phyloP scores from a whole-genome alignment of 2,329 filamentous ascomycete genomes.

The Aureobasidium sp. region DNA sequence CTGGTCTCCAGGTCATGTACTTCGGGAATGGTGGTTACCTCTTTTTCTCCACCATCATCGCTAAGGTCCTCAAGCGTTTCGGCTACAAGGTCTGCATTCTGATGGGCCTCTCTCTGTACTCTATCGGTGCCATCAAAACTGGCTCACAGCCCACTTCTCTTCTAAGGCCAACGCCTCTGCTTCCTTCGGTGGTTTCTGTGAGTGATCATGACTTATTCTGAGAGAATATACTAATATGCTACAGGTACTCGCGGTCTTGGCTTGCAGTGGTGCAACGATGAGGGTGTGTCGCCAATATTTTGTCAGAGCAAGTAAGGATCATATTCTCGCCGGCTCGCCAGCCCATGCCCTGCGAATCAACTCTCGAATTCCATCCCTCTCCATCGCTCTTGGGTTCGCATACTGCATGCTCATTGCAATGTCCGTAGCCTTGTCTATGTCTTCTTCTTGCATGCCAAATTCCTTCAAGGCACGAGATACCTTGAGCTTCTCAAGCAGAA shows the following conservation, averaged over 20 bases:
- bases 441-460: constrained; percentile 52
- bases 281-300: no score
- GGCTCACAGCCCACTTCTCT: constrained; percentile 14
- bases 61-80: constrained; percentile 35
- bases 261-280: no score
- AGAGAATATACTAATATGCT: no score
- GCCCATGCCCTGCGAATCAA: constrained; percentile 53
- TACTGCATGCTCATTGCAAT: constrained; percentile 52
- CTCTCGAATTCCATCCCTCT: constrained; percentile 46
- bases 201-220: no score
- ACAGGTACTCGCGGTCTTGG: no score
- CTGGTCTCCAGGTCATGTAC: constrained; percentile 35
- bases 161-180: constrained; percentile 23
- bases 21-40: constrained; percentile 35
- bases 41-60: constrained; percentile 34
- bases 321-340: constrained; percentile 46
- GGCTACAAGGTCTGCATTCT: constrained; percentile 40
- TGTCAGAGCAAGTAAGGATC: background rate
- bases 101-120: constrained; percentile 31
- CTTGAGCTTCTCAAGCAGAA: constrained; percentile 44
- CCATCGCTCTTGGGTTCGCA: constrained; percentile 50
- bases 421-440: constrained; percentile 52
- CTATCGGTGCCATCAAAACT: constrained; percentile 15
- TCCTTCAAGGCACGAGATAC: constrained; percentile 47
- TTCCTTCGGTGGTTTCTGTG: constrained; percentile 1